Base-by-base conservation (phyloP, 192 early-diverging fungal genomes). In the Coemansia sp. region DNA sequence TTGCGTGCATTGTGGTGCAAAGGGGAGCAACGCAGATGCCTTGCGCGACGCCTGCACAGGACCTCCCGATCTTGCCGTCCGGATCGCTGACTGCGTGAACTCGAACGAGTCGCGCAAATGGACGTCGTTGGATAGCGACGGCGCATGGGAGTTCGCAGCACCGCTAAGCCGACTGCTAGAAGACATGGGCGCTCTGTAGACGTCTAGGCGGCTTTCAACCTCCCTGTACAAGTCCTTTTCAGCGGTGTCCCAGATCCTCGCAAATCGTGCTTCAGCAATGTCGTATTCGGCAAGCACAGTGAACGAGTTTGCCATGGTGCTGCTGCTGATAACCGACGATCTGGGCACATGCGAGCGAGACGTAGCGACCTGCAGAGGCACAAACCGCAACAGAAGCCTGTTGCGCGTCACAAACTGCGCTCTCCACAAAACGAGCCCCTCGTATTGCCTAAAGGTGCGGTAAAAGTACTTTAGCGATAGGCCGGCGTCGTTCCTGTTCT, bases 281-380 rank as follows among this genome's bases (percentile, higher is more conserved):
- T 82, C 75, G 59, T 77, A 82, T 63, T 82, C 80, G 3, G 72
- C 80, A 33, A 82, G 48, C 16, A 82, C 25, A 13, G 71, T 58
- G 37, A 77, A 77, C 28, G 75, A 57, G 37, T 67, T 74, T 9
- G 74, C 52, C 51, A 77, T n/a, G 0, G 74, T 64, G 57, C 43
- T 61, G 59, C 72, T 66, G 62, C 35, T 70, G 16, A 61, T 31
- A 12, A 68, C 57, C 29, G 70, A 51, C 12, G 71, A 29, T n/a
- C 71, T 67, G 6, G 64, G 53, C 21, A 64, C 37, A 35, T 82
- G 68, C 7, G 80, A 64, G 12, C 74, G 64, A 43, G 75, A 70
- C 2, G 68, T 74, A 28, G 80, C 80, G 20, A 74, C 65, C 25
- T 77, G 80, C 53, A 82, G 23, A 4, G 80, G 71, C n/a, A 77